These are phyloP conservation scores for Naganishia onofrii DNA, from an alignment of 768 basidiomycete species.

Conservation along the genomic window DNA sequence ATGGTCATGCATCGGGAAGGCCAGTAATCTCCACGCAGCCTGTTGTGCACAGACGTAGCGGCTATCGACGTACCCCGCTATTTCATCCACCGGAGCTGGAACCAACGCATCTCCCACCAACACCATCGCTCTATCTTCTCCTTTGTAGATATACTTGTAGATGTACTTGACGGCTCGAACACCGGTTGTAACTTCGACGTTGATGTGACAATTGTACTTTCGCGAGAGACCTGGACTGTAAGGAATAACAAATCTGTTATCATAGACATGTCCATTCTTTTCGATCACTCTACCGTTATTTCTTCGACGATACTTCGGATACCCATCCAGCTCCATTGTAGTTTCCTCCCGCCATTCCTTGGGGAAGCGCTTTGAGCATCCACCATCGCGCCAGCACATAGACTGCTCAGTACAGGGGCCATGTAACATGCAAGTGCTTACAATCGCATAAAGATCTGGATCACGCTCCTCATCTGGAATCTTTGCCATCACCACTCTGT, in stretches of 20 bases:
- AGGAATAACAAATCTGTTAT: conserved; percentile 1
- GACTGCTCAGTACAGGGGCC: conserved; percentile 55
- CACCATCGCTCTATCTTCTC: conserved; percentile 5
- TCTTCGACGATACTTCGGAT: conserved; percentile 5
- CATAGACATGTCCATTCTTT: neutral
- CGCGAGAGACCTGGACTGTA: neutral
- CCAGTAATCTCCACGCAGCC: neutral
- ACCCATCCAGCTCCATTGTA: neutral
- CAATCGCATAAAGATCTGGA: conserved; percentile 54
- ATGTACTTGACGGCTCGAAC: conserved; percentile 1
- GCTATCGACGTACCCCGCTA: neutral
- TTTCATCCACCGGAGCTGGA: neutral
- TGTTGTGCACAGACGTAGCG: neutral
- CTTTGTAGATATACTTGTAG: conserved; percentile 12
- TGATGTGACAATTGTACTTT: conserved; percentile 4
- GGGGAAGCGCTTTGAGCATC: too few relatives aligned
- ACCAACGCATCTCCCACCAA: neutral
- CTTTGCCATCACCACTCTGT: conserved; percentile 54
- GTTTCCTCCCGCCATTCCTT: neutral
- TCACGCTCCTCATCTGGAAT: conserved; percentile 55
- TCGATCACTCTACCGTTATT: neutral
- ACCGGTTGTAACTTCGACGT: conserved; percentile 2
- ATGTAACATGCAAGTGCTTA: conserved; percentile 58
- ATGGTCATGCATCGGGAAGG: neutral
- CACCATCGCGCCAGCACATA: too few relatives aligned